These are phyloP conservation scores for Lentinula aciculospora DNA, from an alignment of 768 basidiomycete species.

Conservation along the genomic window DNA sequence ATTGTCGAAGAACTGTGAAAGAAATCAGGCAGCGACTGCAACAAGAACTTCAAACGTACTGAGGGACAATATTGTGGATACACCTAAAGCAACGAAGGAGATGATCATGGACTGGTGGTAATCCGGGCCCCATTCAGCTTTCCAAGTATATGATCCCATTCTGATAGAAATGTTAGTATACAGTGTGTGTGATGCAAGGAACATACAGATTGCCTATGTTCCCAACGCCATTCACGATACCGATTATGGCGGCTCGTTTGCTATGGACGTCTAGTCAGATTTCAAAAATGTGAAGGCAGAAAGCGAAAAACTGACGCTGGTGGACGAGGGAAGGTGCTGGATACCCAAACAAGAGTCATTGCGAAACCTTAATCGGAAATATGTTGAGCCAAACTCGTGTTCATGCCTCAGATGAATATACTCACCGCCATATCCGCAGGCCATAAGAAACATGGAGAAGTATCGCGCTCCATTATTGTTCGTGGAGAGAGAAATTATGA, in stretches of 20 bases:
- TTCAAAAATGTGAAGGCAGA: not conserved
- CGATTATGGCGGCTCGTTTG: constrained; percentile 52
- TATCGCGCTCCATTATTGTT: constrained; percentile 34
- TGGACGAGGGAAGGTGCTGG: constrained; percentile 54
- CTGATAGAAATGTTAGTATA: constrained; percentile 22
- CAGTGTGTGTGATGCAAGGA: not conserved
- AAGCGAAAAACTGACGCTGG: constrained; percentile 33
- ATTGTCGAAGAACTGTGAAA: constrained; percentile 10
- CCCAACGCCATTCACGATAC: constrained; percentile 53
- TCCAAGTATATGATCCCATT: constrained; percentile 60
- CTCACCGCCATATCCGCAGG: constrained; percentile 34
- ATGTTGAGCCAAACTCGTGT: not conserved
- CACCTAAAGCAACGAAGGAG: constrained; percentile 24
- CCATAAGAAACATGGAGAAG: constrained; percentile 41
- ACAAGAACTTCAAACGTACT: not conserved
- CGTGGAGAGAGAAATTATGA: constrained; percentile 39
- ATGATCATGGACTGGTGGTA: constrained; percentile 63
- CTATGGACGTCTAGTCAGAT: constrained; percentile 14
- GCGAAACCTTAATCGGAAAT: constrained; percentile 24
- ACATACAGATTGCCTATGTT: constrained; percentile 56
- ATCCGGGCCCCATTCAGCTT: constrained; percentile 51
- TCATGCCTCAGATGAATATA: not conserved
- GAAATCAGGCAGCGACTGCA: not conserved
- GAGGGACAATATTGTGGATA: constrained; percentile 24
- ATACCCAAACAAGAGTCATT: constrained; percentile 54